phyloP scores from a whole-genome alignment of 139 green algal species.

The Diplosphaera chodatii region DNA sequence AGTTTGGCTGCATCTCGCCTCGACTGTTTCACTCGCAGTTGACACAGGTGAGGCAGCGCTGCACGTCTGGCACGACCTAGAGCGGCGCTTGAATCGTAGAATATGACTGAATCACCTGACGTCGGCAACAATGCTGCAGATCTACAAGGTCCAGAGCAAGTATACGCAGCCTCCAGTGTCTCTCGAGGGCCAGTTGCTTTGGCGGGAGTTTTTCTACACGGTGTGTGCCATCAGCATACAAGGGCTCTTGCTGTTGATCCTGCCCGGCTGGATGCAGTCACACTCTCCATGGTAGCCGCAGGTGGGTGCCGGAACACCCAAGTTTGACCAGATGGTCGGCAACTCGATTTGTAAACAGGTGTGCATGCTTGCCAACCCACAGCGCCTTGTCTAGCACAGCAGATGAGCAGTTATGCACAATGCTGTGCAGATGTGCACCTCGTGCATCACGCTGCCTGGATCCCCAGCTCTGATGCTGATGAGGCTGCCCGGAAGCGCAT shows the following conservation, averaged over 20 bases:
- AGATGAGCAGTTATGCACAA: too few species aligned
- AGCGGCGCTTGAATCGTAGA: too few species aligned
- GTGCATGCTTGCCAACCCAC: too few species aligned
- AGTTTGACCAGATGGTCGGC: slow-evolving; percentile 83
- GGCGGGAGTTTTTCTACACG: slow-evolving; percentile 61
- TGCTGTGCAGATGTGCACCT: too few species aligned
- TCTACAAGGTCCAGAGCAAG: slow-evolving; percentile 34
- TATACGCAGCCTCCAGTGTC: slow-evolving; percentile 77
- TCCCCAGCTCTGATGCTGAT: background rate
- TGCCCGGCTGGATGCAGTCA: too few species aligned
- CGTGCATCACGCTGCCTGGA: too few species aligned
- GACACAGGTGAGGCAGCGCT: slow-evolving; percentile 15
- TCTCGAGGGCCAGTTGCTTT: slow-evolving; percentile 77
- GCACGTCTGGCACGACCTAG: too few species aligned
- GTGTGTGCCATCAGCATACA: too few species aligned
- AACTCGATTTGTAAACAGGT: slow-evolving; percentile 86
- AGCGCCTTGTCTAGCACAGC: too few species aligned
- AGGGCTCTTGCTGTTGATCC: too few species aligned
- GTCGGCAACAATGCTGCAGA: slow-evolving; percentile 11
- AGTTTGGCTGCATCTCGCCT: slow-evolving; percentile 59
- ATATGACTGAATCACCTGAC: too few species aligned
- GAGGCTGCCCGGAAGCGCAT: too few species aligned
- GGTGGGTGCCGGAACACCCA: slow-evolving; percentile 45
- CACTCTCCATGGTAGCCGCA: background rate
- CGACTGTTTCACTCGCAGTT: slow-evolving; percentile 42